Evolutionary conservation across 2,329 filamentous ascomycete species (phyloP).

Genomic region (Fusarium falciforme): DNA sequence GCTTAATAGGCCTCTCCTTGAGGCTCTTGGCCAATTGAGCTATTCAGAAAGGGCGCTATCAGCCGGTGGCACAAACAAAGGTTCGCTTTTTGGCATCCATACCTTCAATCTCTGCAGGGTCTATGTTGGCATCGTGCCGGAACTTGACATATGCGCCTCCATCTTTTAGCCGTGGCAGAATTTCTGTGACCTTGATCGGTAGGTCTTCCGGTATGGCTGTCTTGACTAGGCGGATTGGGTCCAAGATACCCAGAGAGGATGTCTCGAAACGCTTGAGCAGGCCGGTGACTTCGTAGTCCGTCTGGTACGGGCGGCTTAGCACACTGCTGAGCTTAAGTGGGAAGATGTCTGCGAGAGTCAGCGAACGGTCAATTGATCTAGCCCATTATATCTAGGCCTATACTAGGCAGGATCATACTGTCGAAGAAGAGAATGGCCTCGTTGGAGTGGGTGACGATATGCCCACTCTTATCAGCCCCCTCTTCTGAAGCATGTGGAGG

Average conservation of each 20-base stretch:
- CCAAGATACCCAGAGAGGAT: slow-evolving; percentile 60
- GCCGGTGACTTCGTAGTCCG: slow-evolving; percentile 61
- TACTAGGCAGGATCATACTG: slow-evolving; percentile 64
- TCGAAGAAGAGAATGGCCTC: slow-evolving; percentile 92
- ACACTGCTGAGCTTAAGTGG: slow-evolving; percentile 75
- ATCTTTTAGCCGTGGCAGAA: slow-evolving; percentile 87
- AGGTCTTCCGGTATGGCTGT: slow-evolving; percentile 72
- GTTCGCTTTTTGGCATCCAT: slow-evolving; percentile 8
- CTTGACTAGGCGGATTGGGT: slow-evolving; percentile 66
- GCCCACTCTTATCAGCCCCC: slow-evolving; percentile 77
- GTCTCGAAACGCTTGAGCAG: slow-evolving; percentile 65
- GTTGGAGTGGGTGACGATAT: slow-evolving; percentile 80
- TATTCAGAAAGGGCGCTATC: slow-evolving; percentile 23
- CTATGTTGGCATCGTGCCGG: slow-evolving; percentile 58
- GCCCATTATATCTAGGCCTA: neutral
- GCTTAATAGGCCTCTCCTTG: slow-evolving; percentile 77
- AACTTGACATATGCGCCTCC: slow-evolving; percentile 96
- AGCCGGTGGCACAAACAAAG: neutral
- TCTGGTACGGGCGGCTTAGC: slow-evolving; percentile 59
- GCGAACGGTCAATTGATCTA: neutral
- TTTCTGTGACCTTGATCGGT: slow-evolving; percentile 79
- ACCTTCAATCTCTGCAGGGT: slow-evolving; percentile 58
- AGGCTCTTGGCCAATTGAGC: slow-evolving; percentile 72
- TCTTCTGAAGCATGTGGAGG: slow-evolving; percentile 28
- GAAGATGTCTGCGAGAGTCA: slow-evolving; percentile 74